These are phyloP conservation scores for Penicillium ucsense DNA, from an alignment of 495 filamentous ascomycete species.

Conservation along the genomic window DNA sequence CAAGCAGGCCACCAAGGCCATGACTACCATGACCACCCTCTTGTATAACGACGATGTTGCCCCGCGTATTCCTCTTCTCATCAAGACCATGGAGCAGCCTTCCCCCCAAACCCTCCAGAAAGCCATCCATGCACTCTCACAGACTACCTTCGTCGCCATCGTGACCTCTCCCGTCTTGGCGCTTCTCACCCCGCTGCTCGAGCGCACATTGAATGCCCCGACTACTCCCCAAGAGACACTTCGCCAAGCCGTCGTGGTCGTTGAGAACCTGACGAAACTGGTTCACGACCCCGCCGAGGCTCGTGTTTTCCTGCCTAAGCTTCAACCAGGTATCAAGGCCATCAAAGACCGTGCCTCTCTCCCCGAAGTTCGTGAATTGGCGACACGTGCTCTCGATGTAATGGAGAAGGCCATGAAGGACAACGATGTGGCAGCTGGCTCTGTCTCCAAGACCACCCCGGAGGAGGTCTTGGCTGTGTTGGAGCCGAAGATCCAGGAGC, in stretches of 20 bases:
- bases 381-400: slow-evolving; percentile 67
- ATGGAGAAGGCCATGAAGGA: slow-evolving; percentile 92
- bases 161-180: slow-evolving; percentile 97
- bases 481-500: slow-evolving; percentile 61
- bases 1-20: slow-evolving; percentile 82
- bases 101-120: slow-evolving; percentile 82
- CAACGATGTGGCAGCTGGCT: slow-evolving; percentile 42
- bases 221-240: slow-evolving; percentile 88
- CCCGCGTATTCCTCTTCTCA: slow-evolving; percentile 82
- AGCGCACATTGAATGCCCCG: slow-evolving; percentile 84
- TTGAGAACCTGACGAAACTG: slow-evolving; percentile 96
- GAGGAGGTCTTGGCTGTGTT: slow-evolving; percentile 71
- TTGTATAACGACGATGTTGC: slow-evolving; percentile 96
- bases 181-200: slow-evolving; percentile 91
- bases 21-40: slow-evolving; percentile 81
- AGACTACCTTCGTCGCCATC: slow-evolving; percentile 96
- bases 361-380: slow-evolving; percentile 89
- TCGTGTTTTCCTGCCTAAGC: slow-evolving; percentile 88
- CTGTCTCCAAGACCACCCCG: slow-evolving; percentile 57
- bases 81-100: slow-evolving; percentile 92
- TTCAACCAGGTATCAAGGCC: slow-evolving; percentile 85
- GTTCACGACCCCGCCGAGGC: slow-evolving; percentile 97
- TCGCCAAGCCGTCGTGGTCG: slow-evolving; percentile 92
- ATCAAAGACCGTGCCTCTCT: slow-evolving; percentile 83
- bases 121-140: slow-evolving; percentile 91